Percentiles rank a stretch among this genome's conserved stretches.
Conservation (phyloP, 805 yeast species). For the Wickerhamiella sorbophila region DNA sequence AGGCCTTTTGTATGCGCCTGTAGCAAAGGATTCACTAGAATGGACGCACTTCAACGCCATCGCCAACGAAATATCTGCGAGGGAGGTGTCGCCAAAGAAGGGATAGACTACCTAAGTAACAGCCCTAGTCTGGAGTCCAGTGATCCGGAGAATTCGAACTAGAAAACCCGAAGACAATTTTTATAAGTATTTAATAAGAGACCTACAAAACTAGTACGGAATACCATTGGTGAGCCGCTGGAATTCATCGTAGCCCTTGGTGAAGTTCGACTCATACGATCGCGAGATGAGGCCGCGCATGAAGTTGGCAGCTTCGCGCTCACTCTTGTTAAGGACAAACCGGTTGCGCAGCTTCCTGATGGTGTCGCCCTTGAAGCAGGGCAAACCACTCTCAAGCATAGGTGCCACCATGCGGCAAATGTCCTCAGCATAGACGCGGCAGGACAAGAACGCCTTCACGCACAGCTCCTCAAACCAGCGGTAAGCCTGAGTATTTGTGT, state of each 20-base stretch:
- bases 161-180: background rate
- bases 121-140: background rate
- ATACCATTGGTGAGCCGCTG: conserved; percentile 94
- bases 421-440: conserved; percentile 75
- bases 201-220: conserved; percentile 44
- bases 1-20: conserved; percentile 64
- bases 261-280: conserved; percentile 75
- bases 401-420: conserved; percentile 77
- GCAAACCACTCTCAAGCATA: conserved; percentile 90
- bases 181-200: background rate
- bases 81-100: conserved; percentile 40
- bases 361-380: conserved; percentile 83
- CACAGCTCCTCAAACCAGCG: conserved; percentile 91
- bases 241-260: conserved; percentile 95
- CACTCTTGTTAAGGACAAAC: conserved; percentile 68
- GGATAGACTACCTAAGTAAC: background rate
- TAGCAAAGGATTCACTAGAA: conserved; percentile 84
- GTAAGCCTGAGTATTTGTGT: conserved; percentile 68
- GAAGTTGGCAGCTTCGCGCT: conserved; percentile 67
- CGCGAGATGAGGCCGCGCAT: conserved; percentile 65
- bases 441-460: conserved; percentile 78
- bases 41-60: conserved; percentile 79
- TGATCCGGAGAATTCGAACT: background rate
- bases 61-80: conserved; percentile 61
- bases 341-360: conserved; percentile 62